Base-by-base conservation (phyloP, 805 yeast genomes). In the Priceomyces carsonii region DNA sequence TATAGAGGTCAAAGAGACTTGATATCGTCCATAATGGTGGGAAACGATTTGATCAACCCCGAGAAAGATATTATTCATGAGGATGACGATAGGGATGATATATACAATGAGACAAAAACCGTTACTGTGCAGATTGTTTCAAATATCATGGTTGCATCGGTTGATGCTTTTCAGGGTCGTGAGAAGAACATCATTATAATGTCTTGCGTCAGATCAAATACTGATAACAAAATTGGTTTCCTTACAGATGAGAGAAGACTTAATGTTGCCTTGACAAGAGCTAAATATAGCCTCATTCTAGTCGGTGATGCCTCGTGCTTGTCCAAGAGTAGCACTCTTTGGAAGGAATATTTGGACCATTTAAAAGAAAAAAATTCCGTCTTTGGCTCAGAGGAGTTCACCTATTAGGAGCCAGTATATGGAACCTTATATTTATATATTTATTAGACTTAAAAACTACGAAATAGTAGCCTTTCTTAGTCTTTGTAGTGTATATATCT, bases 261-360 rank as follows among this genome's bases (percentile, higher is more conserved):
- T 54, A 88, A 88, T 56, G 96, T 89, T 38, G 96, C 95, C 4
- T 67, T 88, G 33, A 88, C 96, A 1, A 78, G 96, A 61, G 95
- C 96, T 17, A 82, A 76, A 55, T 87, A 78, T 53, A 96, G 96
- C 4, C 59, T 88, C 43, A 71, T 85, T 12, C 39, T 63, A 18
- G 47, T 63, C 33, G 70, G 70, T 17, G 66, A 63, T 43, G 57
- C 47, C 8, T 32, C 48, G 10, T 72, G 61, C 62, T 77, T 45
- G 69, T 75, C 10, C 59, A 55, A 57, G n/a, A 76, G 80, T 5
- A 73, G 69, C 39, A 38, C 48, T 2, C 44, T 75, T 20, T 80
- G 85, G 86, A 54, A 53, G 6, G 70, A 69, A 26, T 76, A 77
- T 46, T 57, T 79, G 32, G 56, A 56, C 1, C 63, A 64, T 40